Percentiles rank a stretch among this genome's conserved stretches.
Evolutionary conservation across 1,284 basidiomycete genomes (phyloP).

Genomic region (Xerocomus nothofagi): DNA sequence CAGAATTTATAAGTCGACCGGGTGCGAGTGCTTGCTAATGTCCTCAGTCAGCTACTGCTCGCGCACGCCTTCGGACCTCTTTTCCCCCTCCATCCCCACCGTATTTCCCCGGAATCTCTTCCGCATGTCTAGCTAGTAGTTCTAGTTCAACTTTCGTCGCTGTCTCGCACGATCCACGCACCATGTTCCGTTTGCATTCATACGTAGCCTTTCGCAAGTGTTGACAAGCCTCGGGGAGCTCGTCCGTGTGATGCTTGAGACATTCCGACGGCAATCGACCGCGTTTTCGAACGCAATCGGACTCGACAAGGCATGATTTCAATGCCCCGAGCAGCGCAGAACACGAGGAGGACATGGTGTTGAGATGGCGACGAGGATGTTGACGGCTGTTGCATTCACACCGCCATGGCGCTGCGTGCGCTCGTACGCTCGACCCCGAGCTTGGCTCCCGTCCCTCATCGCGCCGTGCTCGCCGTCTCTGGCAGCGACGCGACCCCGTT

Average conservation of each 20-base stretch:
- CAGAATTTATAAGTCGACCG: constrained; percentile 10
- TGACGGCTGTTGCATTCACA: constrained; percentile 9
- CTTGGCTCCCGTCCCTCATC: constrained; percentile 60
- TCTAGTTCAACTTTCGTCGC: not conserved
- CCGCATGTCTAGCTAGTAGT: constrained; percentile 76
- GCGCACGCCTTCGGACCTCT: too few species aligned
- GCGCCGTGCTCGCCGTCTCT: constrained; percentile 71
- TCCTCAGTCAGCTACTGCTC: constrained; percentile 16
- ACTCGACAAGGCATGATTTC: constrained; percentile 76
- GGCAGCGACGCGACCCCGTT: constrained; percentile 86
- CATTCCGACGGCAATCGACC: constrained; percentile 75
- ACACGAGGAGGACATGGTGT: constrained; percentile 74
- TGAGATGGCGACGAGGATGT: not conserved
- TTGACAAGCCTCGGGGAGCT: constrained; percentile 76
- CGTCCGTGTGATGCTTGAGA: constrained; percentile 66
- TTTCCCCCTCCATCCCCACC: constrained; percentile 45
- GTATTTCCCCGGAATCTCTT: constrained; percentile 79
- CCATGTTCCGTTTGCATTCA: constrained; percentile 88
- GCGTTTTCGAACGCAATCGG: constrained; percentile 81
- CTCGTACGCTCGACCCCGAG: constrained; percentile 55
- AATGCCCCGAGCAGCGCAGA: constrained; percentile 70
- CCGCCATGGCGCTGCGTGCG: constrained; percentile 38
- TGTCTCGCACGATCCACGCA: constrained; percentile 41
- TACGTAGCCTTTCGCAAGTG: constrained; percentile 75
- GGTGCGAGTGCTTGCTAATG: constrained; percentile 24